Conservation (phyloP, 306 rosid genomes). For the Cucumis melo region DNA sequence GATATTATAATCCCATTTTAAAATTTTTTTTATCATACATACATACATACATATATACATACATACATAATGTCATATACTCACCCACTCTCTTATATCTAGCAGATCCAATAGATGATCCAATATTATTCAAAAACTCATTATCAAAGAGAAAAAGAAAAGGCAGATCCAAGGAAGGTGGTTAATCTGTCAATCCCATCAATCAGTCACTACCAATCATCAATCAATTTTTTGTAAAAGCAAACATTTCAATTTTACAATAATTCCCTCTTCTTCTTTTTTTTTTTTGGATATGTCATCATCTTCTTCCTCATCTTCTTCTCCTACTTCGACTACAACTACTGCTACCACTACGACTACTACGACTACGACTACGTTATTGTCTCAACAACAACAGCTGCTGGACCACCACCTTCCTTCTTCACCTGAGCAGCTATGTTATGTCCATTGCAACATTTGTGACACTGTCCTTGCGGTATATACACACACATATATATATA, state of each 20-base stretch:
- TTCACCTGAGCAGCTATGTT: slow-evolving; percentile 81
- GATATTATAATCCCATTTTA: slow-evolving; percentile 28
- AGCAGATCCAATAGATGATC: slow-evolving; percentile 29
- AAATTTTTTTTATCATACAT: neutral
- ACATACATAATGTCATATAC: neutral
- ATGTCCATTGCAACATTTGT: slow-evolving; percentile 90
- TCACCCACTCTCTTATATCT: slow-evolving; percentile 24
- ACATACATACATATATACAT: neutral
- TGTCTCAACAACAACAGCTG: slow-evolving; percentile 12
- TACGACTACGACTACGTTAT: neutral
- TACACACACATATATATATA: too few relatives aligned
- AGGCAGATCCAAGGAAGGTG: slow-evolving; percentile 91
- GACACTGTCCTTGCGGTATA: slow-evolving; percentile 92
- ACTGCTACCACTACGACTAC: neutral
- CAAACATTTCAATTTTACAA: slow-evolving; percentile 15
- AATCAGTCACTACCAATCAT: slow-evolving; percentile 77
- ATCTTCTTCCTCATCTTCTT: slow-evolving; percentile 35
- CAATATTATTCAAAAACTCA: slow-evolving; percentile 41
- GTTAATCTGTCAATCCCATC: slow-evolving; percentile 95
- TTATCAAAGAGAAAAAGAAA: slow-evolving; percentile 30
- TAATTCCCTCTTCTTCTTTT: slow-evolving; percentile 24
- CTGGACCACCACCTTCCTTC: slow-evolving; percentile 84
- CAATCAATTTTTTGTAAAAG: slow-evolving; percentile 21
- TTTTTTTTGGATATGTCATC: slow-evolving; percentile 57
- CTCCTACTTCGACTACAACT: slow-evolving; percentile 13